Base-by-base conservation (phyloP, 345 rosid species). In the Citrus reticulata region DNA sequence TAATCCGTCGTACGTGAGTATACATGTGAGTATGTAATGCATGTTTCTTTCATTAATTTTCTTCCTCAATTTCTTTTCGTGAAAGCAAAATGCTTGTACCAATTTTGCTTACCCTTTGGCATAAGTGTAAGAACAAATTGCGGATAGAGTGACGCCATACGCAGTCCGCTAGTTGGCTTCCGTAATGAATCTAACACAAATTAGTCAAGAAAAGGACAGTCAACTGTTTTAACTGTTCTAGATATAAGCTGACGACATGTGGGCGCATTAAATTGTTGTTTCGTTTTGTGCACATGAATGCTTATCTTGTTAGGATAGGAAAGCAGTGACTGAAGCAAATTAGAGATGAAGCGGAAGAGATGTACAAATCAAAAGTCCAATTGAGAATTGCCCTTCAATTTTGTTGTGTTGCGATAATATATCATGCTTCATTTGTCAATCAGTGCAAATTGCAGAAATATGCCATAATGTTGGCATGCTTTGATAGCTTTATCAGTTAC, bases 331-430 rank as follows among this genome's bases (percentile, higher is more conserved):
- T 13, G 29, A 37, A 9, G 19, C 5, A 51, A 6, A 7, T 54
- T 5, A 7, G 22, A n/a, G n/a, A 9, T 32, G 42, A 27, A 34
- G 73, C 64, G 49, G 61, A 66, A 64, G 61, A 68, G 24, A 27
- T n/a, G 39, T 11, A 66, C 1, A 22, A 66, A 16, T 14, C 14
- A 71, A 73, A 74, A 37, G 40, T 37, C 14, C 76, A 40, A 64
- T 4, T 71, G 27, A 70, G 71, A 42, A 37, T 63, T 64, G 11
- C 7, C 46, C 29, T 68, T 54, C 49, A 6, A 46, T 76, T 65
- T 79, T 79, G 87, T 73, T 63, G 73, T 58, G 72, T 76, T 77
- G 69, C 37, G 40, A 37, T 68, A 65, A 17, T 54, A 54, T 54
- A 72, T 32, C 68, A 55, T 76, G 14, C 20, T 13, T 25, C 3